A percentile compares a stretch with the other conserved stretches of the same genome.
Conservation (phyloP, 2,329 filamentous ascomycete species). For the Neofusicoccum parvum region DNA sequence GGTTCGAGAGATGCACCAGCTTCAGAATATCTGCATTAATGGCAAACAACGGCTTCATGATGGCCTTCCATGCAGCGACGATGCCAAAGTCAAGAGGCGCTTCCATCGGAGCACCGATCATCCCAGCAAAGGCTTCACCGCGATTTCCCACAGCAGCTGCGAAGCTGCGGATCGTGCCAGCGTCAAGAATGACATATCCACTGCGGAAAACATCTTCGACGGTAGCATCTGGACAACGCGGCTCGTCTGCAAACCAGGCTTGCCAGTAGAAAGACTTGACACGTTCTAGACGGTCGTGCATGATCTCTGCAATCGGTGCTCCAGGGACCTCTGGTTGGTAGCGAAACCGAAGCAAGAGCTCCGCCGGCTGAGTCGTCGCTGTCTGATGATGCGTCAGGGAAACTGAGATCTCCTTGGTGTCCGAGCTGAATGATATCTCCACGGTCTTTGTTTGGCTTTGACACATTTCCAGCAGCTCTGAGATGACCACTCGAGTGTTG, state of each 20-base stretch:
- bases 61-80: conserved; percentile 42
- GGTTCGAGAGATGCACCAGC: conserved; percentile 27
- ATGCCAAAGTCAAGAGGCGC: conserved; percentile 37
- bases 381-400: conserved; percentile 1
- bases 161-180: neutral
- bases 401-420: neutral
- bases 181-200: neutral
- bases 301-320: neutral
- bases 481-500: neutral
- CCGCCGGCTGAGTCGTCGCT: neutral
- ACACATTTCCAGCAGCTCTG: neutral
- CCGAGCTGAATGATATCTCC: neutral
- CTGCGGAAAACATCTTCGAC: conserved; percentile 1
- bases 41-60: conserved; percentile 26
- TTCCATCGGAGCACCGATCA: neutral
- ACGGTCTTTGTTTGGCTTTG: neutral
- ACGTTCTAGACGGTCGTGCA: neutral
- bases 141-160: neutral
- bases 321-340: neutral
- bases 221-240: neutral
- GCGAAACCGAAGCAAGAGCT: neutral
- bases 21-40: conserved; percentile 26
- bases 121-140: neutral
- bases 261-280: conserved; percentile 11
- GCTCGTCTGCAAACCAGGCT: neutral